Conservation (phyloP, 768 basidiomycete genomes). For the Mycena indigotica region DNA sequence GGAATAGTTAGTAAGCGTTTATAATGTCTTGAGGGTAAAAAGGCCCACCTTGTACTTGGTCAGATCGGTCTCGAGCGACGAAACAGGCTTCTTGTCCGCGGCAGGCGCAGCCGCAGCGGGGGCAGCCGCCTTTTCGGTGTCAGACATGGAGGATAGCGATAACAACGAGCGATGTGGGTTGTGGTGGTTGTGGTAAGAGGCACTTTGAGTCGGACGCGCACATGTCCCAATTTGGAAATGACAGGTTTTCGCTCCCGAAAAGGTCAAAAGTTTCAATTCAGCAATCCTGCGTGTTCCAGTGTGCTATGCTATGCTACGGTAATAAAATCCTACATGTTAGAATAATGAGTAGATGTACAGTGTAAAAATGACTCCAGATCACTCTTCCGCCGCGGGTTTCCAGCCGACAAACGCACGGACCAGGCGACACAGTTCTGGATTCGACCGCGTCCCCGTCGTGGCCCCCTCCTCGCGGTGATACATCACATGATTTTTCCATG, state of each 20-base stretch:
- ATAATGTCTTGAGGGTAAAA: conserved; percentile 16
- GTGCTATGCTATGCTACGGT: too few relatives aligned
- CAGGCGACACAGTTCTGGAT: conserved; percentile 44
- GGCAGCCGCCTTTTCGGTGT: conserved; percentile 52
- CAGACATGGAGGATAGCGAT: conserved; percentile 51
- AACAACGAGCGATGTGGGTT: conserved; percentile 9
- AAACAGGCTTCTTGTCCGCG: conserved; percentile 51
- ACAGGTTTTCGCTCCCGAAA: conserved; percentile 21
- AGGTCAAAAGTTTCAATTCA: too few relatives aligned
- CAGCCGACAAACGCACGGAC: conserved; percentile 59
- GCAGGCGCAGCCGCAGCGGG: conserved; percentile 36
- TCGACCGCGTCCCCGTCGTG: conserved; percentile 9
- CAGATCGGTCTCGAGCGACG: conserved; percentile 71
- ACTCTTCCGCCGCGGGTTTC: conserved; percentile 33
- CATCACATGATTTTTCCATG: conserved; percentile 47
- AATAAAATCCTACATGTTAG: conserved; percentile 8
- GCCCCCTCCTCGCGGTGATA: conserved; percentile 24
- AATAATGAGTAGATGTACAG: conserved; percentile 3
- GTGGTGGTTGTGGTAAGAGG: not conserved
- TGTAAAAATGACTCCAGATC: not conserved
- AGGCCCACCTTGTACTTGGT: conserved; percentile 87
- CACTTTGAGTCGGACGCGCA: not conserved
- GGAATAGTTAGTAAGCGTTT: conserved; percentile 20
- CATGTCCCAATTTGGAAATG: not conserved
- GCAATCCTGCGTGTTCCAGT: too few relatives aligned